Percentiles rank a stretch among this genome's conserved stretches.
Conservation (phyloP, 1,139 yeast genomes). For the Sugiyamaella xylanicola region DNA sequence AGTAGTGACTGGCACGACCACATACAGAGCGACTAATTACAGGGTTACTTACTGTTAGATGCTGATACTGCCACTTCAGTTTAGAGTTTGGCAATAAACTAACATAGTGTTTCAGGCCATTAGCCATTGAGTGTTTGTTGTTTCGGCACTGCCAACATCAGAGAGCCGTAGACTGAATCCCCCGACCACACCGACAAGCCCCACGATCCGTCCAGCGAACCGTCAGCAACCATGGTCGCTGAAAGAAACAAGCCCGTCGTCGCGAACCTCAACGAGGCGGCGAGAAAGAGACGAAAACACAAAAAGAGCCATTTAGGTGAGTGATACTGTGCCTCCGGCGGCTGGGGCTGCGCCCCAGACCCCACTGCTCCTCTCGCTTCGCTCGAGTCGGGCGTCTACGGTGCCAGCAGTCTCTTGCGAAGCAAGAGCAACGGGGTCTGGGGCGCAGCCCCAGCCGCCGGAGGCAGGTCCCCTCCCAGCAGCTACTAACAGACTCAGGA, state of each 20-base stretch:
- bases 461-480: not conserved
- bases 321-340: conserved; percentile 11
- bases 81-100: not conserved
- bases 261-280: conserved; percentile 6
- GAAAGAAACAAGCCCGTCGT: conserved; percentile 10
- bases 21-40: no score
- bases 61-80: not conserved
- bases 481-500: conserved; percentile 38
- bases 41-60: not conserved
- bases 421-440: not conserved
- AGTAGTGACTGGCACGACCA: not conserved
- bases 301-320: conserved; percentile 57
- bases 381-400: not conserved
- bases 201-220: no score
- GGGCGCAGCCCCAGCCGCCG: not conserved
- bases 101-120: not conserved
- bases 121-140: not conserved
- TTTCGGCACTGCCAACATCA: no score
- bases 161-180: not conserved
- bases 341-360: conserved; percentile 1
- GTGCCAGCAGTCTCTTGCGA: not conserved
- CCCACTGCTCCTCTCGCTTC: not conserved
- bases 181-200: no score
- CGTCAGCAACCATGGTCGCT: conserved; percentile 3
- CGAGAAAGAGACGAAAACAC: conserved; percentile 53